Base-by-base conservation (phyloP, 2,329 filamentous ascomycete species). In the Colletotrichum salicis region DNA sequence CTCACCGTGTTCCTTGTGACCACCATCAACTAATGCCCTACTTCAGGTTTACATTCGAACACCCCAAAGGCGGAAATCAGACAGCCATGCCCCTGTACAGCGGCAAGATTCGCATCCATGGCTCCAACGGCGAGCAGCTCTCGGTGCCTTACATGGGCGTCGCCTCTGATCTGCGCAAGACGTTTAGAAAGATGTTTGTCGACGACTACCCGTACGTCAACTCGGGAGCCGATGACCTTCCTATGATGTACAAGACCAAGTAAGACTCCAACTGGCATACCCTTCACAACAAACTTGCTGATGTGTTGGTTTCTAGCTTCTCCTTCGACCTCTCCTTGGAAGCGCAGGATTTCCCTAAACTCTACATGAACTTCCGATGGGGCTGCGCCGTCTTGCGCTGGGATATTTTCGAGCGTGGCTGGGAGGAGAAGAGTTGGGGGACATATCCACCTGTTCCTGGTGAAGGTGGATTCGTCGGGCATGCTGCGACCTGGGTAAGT, bases 61-160 rank as follows among this genome's bases (percentile, higher is more conserved):
- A 69, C 7, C 80, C 80, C 7, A 51, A 56, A 4, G 73, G 75
- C 29, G 71, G 77, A 3, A 73, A 79, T 12, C 61, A 76, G 6
- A 67, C 81, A 29, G 76, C 77, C 54, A 74, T 86, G 55, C 84
- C 84, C 0, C 73, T 86, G 5, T 86, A 86, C 70, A 80, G 83
- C 51, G 85, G 85, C 24, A 85, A 85, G 73, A 77, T 86, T 27
- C 78, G 81, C 67, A 75, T 86, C 24, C 77, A 77, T 5, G 81
- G 81, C n/a, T 78, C 79, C 55, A 82, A 83, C 45, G 80, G 80
- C 8, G 85, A 86, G 65, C 74, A 78, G 13, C 76, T 86, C 2
- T 80, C 80, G 8, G 79, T 86, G 24, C 83, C 84, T 1, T 86
- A 86, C 59, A 73, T 77, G 57, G 79, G 76, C 24, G 67, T 74